Percentiles rank a stretch among this genome's conserved stretches.
These are phyloP conservation scores for Clonostachys byssicola DNA, from an alignment of 2,329 filamentous ascomycete species.

Conservation along the genomic window DNA sequence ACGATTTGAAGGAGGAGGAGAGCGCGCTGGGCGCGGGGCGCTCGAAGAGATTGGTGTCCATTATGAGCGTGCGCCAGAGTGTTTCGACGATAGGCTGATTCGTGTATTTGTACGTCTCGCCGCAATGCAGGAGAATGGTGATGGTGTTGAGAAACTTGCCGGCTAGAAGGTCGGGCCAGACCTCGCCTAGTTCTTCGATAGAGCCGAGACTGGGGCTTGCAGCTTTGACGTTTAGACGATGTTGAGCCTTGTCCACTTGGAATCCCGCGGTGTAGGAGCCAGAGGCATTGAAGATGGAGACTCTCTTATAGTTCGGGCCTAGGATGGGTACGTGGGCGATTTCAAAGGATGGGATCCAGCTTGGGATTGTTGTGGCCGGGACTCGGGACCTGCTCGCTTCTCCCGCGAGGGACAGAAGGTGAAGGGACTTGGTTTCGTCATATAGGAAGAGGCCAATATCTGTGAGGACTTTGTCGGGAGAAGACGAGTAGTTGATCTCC, in stretches of 20 bases:
- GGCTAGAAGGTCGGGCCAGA: background rate
- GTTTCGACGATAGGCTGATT: slow-evolving; percentile 15
- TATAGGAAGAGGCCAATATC: slow-evolving; percentile 6
- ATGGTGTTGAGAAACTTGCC: slow-evolving; percentile 6
- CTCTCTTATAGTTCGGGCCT: background rate
- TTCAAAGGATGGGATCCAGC: slow-evolving; percentile 14
- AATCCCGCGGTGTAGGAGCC: slow-evolving; percentile 1
- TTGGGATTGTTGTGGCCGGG: slow-evolving; percentile 6
- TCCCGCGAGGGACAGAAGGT: slow-evolving; percentile 12
- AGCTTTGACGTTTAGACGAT: slow-evolving; percentile 7
- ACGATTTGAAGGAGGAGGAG: slow-evolving; percentile 7
- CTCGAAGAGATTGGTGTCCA: slow-evolving; percentile 11
- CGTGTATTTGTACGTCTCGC: slow-evolving; percentile 8
- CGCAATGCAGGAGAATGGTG: slow-evolving; percentile 12
- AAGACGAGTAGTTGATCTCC: slow-evolving; percentile 9
- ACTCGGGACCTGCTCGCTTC: slow-evolving; percentile 5
- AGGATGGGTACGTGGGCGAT: slow-evolving; percentile 8
- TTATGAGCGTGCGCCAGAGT: slow-evolving; percentile 17
- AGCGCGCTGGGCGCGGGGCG: slow-evolving; percentile 9
- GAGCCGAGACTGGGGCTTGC: slow-evolving; percentile 9
- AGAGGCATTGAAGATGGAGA: background rate
- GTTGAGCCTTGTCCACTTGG: slow-evolving; percentile 4
- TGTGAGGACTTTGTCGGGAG: slow-evolving; percentile 8
- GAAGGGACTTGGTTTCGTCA: slow-evolving; percentile 8
- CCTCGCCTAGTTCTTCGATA: slow-evolving; percentile 6